phyloP scores from a whole-genome alignment of 2,329 filamentous ascomycete species.

The Xylariaceae sp. region DNA sequence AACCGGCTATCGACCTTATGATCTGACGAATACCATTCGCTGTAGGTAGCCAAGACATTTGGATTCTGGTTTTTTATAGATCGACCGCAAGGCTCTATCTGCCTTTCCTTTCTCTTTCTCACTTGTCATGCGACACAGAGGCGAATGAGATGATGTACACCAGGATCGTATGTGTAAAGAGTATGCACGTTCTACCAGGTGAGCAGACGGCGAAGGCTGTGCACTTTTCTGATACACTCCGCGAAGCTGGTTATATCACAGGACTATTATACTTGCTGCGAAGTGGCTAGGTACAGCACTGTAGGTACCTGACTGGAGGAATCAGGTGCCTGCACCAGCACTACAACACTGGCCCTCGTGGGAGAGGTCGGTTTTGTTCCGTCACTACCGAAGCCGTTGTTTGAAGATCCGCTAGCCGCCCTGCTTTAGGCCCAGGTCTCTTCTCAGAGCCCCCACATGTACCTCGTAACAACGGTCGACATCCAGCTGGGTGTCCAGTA shows the following conservation, averaged over 20 bases:
- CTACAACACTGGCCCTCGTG: too few species aligned
- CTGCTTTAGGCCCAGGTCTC: background rate
- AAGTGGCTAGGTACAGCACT: too few species aligned
- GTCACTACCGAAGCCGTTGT: constrained; percentile 5
- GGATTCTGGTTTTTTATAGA: background rate
- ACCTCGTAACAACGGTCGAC: background rate
- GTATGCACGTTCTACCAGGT: background rate
- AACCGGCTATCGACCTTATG: background rate
- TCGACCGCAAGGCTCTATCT: background rate
- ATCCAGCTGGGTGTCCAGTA: too few species aligned
- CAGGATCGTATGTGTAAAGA: background rate
- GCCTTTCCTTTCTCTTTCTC: too few species aligned
- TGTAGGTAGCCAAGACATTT: background rate
- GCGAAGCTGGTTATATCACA: too few species aligned
- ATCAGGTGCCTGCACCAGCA: too few species aligned
- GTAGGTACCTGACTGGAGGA: too few species aligned
- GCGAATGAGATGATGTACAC: too few species aligned
- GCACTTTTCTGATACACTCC: constrained; percentile 13
- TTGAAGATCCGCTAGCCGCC: constrained; percentile 18
- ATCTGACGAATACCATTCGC: background rate
- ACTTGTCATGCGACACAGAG: too few species aligned
- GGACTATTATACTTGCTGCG: too few species aligned
- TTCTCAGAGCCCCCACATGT: constrained; percentile 4
- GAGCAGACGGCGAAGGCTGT: constrained; percentile 13
- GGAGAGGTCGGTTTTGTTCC: too few species aligned